A percentile compares a stretch with the other conserved stretches of the same genome.
These are phyloP conservation scores for Penicillium bovifimosum DNA, from an alignment of 495 filamentous ascomycete genomes.

Conservation along the genomic window DNA sequence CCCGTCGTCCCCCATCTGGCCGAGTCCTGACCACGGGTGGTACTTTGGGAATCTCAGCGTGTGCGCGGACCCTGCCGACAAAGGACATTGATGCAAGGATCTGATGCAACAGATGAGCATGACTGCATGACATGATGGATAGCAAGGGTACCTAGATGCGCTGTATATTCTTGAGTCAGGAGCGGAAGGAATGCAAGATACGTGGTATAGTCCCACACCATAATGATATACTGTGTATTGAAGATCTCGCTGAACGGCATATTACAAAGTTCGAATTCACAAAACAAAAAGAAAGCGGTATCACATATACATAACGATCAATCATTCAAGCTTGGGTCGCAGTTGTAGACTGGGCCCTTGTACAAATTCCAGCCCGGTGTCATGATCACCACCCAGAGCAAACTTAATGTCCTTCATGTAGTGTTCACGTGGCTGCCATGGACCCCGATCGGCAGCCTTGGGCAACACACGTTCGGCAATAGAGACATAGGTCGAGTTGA, in stretches of 20 bases:
- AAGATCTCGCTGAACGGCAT: background rate
- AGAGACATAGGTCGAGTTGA: constrained; percentile 49
- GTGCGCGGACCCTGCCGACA: background rate
- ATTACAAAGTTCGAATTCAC: background rate
- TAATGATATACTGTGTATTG: background rate
- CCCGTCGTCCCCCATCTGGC: constrained; percentile 2
- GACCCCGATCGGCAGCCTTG: constrained; percentile 41
- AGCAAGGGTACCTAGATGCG: too few species aligned
- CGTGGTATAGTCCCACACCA: too few species aligned
- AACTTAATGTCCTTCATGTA: constrained; percentile 50
- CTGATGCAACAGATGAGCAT: too few species aligned
- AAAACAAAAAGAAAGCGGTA: background rate
- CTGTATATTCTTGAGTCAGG: too few species aligned
- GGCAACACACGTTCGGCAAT: constrained; percentile 36
- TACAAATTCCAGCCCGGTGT: constrained; percentile 30
- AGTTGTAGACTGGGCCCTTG: constrained; percentile 22
- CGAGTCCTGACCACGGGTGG: constrained; percentile 33
- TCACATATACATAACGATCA: constrained; percentile 3
- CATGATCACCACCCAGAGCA: constrained; percentile 43
- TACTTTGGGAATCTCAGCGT: constrained; percentile 34
- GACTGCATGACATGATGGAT: too few species aligned
- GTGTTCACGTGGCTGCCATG: constrained; percentile 51
- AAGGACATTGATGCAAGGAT: too few species aligned
- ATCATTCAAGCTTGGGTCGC: constrained; percentile 20
- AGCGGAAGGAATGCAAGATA: too few species aligned